Evolutionary conservation across 257 asterid genomes (phyloP), one percentile per base, ranked within the genome.

Genomic region (Nicotiana sylvestris): DNA sequence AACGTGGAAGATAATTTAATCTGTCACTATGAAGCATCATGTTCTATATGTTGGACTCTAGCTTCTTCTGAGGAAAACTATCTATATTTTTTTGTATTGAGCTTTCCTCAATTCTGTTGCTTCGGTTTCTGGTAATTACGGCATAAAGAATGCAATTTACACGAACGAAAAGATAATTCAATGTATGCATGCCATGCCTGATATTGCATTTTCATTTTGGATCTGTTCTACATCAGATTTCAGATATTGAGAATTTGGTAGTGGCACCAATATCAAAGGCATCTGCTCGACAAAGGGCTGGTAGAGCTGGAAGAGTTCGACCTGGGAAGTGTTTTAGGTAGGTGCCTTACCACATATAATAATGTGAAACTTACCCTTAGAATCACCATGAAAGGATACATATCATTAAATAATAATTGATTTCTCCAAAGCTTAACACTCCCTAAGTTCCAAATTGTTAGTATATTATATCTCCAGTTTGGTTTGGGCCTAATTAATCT

Each of bases 261-360:
- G 98, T 94, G 90, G 93, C 98, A 66, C 97, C 99, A 61, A 94
- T 96, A 88, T 96, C 98, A 29, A 93, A 89, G 91, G 98, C 98
- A 66, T 96, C 98, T 83, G 98, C 99, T 72, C 87, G 95, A 82
- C 99, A 96, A 90, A 91, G 99, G 87, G 91, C 99, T 81, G 99
- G 99, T 81, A 92, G 99, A 86, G 97, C 98, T 81, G 99, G 99
- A 86, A 93, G 99, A 90, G 86, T 94, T 84, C 92, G 99, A 51
- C 99, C 99, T 0, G 99, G 99, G 77, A 96, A 94, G 86, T 96
- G 99, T 88, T 96, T 92, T 90, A 94, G 99, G 99, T 96, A 66
- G 62, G 80, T 74, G 64, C 15, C 39, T 25, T 18, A 15, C 80
- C 62, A 6, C 80, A 7, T 49, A 12, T 11, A 27, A 64, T 27